Conservation (phyloP, 179 eudicot species). For the Sideroxylon spinosum region DNA sequence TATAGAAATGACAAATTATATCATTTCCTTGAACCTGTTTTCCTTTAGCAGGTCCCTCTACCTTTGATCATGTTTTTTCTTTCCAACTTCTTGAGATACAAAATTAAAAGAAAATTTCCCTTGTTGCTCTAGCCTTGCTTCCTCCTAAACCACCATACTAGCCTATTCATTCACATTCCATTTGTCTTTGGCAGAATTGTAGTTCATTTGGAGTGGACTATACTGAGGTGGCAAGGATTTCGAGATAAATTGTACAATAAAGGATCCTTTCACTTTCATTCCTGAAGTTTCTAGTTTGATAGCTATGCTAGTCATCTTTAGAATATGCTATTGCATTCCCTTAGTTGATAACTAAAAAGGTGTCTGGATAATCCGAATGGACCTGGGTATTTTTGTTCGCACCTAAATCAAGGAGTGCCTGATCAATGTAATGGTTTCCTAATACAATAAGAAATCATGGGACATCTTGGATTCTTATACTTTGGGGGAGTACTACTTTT, state of each 20-base stretch:
- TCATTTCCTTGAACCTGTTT: background rate
- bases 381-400: too few species aligned
- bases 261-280: background rate
- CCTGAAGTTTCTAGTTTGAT: background rate
- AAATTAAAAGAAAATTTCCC: background rate
- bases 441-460: background rate
- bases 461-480: background rate
- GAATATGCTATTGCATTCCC: background rate
- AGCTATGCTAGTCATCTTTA: background rate
- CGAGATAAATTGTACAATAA: constrained; percentile 3
- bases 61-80: background rate
- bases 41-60: background rate
- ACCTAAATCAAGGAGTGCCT: background rate
- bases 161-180: constrained; percentile 7
- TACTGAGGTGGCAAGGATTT: constrained; percentile 2
- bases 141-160: constrained; percentile 1
- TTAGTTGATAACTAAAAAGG: too few species aligned
- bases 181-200: background rate
- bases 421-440: background rate
- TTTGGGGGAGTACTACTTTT: background rate
- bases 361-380: too few species aligned
- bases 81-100: background rate
- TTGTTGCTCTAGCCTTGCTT: constrained; percentile 1
- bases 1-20: background rate
- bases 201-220: constrained; percentile 11